phyloP scores from a whole-genome alignment of 2,329 filamentous ascomycete genomes.

The Tolypocladium capitatum region DNA sequence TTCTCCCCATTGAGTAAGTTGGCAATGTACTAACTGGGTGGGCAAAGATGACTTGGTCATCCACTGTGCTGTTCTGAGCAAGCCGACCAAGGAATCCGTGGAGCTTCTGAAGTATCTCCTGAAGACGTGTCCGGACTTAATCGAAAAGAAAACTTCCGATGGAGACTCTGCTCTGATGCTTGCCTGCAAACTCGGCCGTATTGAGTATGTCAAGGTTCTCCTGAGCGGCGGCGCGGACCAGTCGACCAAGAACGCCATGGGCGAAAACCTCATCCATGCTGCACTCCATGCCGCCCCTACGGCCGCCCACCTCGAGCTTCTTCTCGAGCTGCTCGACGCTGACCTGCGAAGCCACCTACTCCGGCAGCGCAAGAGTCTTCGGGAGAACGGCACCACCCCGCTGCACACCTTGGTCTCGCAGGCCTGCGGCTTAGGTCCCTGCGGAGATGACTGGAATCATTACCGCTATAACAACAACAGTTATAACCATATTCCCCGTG shows the following conservation, averaged over 20 bases:
- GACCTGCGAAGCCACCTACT: constrained; percentile 44
- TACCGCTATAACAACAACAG: constrained; percentile 4
- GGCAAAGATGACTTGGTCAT: constrained; percentile 45
- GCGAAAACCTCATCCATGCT: constrained; percentile 57
- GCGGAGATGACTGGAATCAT: constrained; percentile 4
- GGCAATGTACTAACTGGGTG: constrained; percentile 8
- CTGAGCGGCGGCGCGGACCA: constrained; percentile 59
- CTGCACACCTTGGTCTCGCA: constrained; percentile 44
- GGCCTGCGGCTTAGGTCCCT: constrained; percentile 8
- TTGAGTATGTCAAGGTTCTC: constrained; percentile 45
- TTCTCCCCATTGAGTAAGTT: neutral
- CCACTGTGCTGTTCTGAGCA: constrained; percentile 48
- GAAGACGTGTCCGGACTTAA: constrained; percentile 41
- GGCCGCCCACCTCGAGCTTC: constrained; percentile 21
- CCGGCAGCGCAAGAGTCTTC: constrained; percentile 39
- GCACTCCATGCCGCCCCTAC: constrained; percentile 24
- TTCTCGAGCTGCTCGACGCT: constrained; percentile 46
- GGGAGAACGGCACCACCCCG: constrained; percentile 45
- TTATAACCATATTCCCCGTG: constrained; percentile 3
- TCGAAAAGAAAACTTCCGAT: constrained; percentile 47
- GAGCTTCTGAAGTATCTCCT: constrained; percentile 54
- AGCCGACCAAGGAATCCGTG: constrained; percentile 25
- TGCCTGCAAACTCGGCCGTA: constrained; percentile 44
- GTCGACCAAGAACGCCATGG: constrained; percentile 42
- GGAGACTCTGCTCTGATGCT: constrained; percentile 56